Conservation (phyloP, 73 alveolate genomes). For the Paramecium caudatum region DNA sequence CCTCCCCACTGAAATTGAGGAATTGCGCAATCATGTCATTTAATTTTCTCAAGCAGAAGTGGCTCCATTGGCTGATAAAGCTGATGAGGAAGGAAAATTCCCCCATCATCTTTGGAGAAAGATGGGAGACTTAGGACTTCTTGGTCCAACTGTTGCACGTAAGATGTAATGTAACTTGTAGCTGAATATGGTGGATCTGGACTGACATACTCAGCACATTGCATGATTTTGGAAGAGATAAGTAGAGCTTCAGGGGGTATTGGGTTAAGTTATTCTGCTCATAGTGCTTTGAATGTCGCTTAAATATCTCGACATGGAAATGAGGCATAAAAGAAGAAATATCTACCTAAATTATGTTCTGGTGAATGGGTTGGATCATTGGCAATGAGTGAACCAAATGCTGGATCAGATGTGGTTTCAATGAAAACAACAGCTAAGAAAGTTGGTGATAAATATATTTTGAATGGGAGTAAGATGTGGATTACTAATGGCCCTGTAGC, state of each 20-base stretch:
- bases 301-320: conserved; percentile 84
- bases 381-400: conserved; percentile 94
- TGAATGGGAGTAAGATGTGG: conserved; percentile 95
- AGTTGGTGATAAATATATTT: conserved; percentile 85
- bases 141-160: conserved; percentile 91
- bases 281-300: conserved; percentile 90
- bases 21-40: conserved; percentile 67
- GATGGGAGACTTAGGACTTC: conserved; percentile 90
- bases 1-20: conserved; percentile 25
- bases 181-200: conserved; percentile 88
- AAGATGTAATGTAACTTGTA: neutral
- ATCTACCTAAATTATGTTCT: conserved; percentile 86
- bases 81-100: conserved; percentile 86
- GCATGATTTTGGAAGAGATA: conserved; percentile 88
- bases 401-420: conserved; percentile 94
- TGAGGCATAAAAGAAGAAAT: conserved; percentile 85
- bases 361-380: conserved; percentile 95
- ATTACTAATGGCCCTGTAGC: conserved; percentile 97
- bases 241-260: conserved; percentile 91
- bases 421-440: conserved; percentile 90
- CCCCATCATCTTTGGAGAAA: conserved; percentile 87
- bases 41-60: conserved; percentile 73
- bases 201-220: conserved; percentile 91
- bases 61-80: conserved; percentile 91
- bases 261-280: conserved; percentile 94